Evolutionary conservation across 805 yeast species (phyloP), one percentile per base, ranked within the genome.

Genomic region (Starmerella ratchasimensis): DNA sequence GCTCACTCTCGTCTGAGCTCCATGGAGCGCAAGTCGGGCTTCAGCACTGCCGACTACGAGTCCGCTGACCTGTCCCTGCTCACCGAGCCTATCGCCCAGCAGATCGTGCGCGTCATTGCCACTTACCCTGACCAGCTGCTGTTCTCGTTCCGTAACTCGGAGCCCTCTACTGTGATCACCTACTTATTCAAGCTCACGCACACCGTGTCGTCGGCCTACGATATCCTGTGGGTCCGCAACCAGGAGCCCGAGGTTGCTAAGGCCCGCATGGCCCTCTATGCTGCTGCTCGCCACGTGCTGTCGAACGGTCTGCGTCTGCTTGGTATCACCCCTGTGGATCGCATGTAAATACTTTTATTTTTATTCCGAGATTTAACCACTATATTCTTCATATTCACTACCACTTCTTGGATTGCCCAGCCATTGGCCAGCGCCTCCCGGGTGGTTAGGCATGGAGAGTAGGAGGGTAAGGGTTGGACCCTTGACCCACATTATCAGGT

Each of bases 1-100:
- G 97, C 98, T 31, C 98, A 90, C 64, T 84, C 97, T 16, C 81
- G 98, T 63, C 74, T 90, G 57, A 74, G 93, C 63, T 84, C 96
- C 5, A 84, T 90, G 52, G 86, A 82, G 63, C 79, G 97, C 67
- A 82, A 81, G 52, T 73, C 93, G 16, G 47, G 47, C 26, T 45
- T 56, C 34, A 41, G 44, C 25, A 33, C 43, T 28, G 50, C 47
- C 34, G 54, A 55, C 33, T 51, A 60, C 33, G 36, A 43, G 32
- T 64, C 61, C 21, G 69, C 77, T 36, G 72, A 81, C 57, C 69
- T 64, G 53, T 63, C 70, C 22, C 64, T 80, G 49, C 66, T 82
- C 53, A 66, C 68, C 4, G 93, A 82, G 60, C 76, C 76, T 33
- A 70, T 70, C 44, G 93, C 90, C 23, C 68, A 63, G 28, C 67